Evolutionary conservation across 768 basidiomycete genomes (phyloP).

Genomic region (Leccinum disarticulatum): DNA sequence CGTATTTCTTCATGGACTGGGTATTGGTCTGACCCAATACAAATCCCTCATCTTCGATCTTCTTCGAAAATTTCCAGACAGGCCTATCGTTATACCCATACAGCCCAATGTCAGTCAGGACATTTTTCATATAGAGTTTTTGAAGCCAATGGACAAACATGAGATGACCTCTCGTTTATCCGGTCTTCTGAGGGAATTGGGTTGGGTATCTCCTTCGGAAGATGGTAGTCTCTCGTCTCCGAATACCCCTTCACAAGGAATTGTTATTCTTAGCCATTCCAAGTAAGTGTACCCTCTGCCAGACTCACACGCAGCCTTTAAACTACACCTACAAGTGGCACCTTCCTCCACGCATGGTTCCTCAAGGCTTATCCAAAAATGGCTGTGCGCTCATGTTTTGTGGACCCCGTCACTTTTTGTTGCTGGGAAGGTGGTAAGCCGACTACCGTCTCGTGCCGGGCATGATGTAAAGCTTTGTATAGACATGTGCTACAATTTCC

Average conservation of each 20-base stretch:
- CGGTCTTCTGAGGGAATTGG: conserved; percentile 55
- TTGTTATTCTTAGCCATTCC: conserved; percentile 84
- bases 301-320: conserved; percentile 1
- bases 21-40: conserved; percentile 78
- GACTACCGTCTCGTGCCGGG: not conserved
- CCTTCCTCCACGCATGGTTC: conserved; percentile 87
- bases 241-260: conserved; percentile 41
- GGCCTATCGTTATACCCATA: conserved; percentile 73
- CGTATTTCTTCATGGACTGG: conserved; percentile 87
- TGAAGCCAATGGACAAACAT: conserved; percentile 65
- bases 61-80: conserved; percentile 53
- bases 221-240: conserved; percentile 7
- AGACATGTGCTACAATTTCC: conserved; percentile 92
- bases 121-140: conserved; percentile 73
- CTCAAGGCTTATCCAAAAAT: conserved; percentile 75
- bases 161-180: conserved; percentile 60
- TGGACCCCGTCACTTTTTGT: conserved; percentile 89
- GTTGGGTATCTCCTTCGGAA: conserved; percentile 51
- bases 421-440: conserved; percentile 88
- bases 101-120: conserved; percentile 88
- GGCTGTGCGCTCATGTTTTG: conserved; percentile 76
- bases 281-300: conserved; percentile 51
- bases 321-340: conserved; percentile 49
- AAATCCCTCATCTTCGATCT: conserved; percentile 58
- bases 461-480: conserved; percentile 1